These are phyloP conservation scores for Aureoboletus auriporus DNA, from an alignment of 768 basidiomycete genomes.

Conservation along the genomic window DNA sequence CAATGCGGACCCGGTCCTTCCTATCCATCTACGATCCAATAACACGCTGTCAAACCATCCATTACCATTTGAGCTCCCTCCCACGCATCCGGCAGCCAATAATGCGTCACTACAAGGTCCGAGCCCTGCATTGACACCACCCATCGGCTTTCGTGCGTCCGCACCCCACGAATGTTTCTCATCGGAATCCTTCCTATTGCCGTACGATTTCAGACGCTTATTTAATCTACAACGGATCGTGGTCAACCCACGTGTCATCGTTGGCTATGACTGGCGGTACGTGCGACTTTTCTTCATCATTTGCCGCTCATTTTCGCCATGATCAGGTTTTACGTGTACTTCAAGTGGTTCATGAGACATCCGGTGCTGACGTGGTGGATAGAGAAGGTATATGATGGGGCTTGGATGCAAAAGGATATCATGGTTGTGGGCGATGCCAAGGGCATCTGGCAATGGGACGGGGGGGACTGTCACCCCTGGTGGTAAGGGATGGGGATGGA, in stretches of 20 bases:
- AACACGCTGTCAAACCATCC: slow-evolving; percentile 33
- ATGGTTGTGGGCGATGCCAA: slow-evolving; percentile 34
- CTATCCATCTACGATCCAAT: slow-evolving; percentile 35
- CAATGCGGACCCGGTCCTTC: slow-evolving; percentile 38
- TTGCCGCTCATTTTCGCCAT: no score
- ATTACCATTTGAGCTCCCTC: slow-evolving; percentile 15
- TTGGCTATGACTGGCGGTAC: slow-evolving; percentile 15
- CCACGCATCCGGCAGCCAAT: slow-evolving; percentile 11
- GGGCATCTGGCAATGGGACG: slow-evolving; percentile 17
- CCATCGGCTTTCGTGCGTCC: slow-evolving; percentile 14
- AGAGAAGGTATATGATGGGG: slow-evolving; percentile 30
- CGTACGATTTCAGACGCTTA: slow-evolving; percentile 39
- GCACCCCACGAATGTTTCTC: slow-evolving; percentile 16
- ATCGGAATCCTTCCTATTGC: slow-evolving; percentile 39
- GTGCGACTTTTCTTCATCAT: not conserved
- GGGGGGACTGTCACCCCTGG: slow-evolving; percentile 22
- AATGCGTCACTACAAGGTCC: slow-evolving; percentile 11
- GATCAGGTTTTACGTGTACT: slow-evolving; percentile 28
- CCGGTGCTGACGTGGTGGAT: slow-evolving; percentile 31
- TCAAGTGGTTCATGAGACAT: not conserved
- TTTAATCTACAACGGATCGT: slow-evolving; percentile 36
- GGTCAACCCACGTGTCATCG: not conserved
- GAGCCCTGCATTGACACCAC: slow-evolving; percentile 18
- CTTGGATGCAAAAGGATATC: slow-evolving; percentile 20
- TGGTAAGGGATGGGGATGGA: no score